These are phyloP conservation scores for Globisporangium paddicum DNA, from an alignment of 352 stramenopile species.

Conservation along the genomic window DNA sequence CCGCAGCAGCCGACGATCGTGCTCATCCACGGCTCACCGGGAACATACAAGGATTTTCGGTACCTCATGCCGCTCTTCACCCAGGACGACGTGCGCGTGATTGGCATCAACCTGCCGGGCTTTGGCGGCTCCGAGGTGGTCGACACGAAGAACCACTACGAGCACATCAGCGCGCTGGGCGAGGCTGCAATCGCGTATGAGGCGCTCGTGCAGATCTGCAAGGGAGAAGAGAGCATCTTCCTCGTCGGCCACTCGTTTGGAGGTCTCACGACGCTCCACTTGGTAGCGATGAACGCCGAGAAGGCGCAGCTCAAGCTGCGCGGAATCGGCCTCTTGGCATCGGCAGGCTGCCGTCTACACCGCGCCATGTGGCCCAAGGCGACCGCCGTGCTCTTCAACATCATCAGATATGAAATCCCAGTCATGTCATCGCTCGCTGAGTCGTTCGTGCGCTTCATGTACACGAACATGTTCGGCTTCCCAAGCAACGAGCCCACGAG, in stretches of 20 bases:
- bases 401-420: neutral
- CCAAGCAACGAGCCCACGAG: conserved; percentile 26
- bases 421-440: conserved; percentile 1
- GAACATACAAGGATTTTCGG: conserved; percentile 56
- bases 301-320: conserved; percentile 27
- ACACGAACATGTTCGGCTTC: conserved; percentile 44
- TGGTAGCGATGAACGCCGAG: conserved; percentile 36
- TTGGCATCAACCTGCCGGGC: conserved; percentile 56
- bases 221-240: conserved; percentile 11
- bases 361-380: conserved; percentile 23
- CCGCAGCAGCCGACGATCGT: conserved; percentile 32
- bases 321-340: conserved; percentile 43
- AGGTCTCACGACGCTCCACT: conserved; percentile 27
- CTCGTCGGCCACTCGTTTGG: conserved; percentile 14
- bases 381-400: neutral
- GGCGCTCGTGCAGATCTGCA: conserved; percentile 35
- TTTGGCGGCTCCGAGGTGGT: conserved; percentile 43
- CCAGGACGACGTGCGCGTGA: conserved; percentile 31
- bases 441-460: conserved; percentile 29
- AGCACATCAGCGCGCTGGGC: conserved; percentile 32
- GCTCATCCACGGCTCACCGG: conserved; percentile 56
- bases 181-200: conserved; percentile 32
- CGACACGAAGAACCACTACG: conserved; percentile 35
- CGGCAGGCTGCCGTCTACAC: conserved; percentile 43
- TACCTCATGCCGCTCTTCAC: conserved; percentile 51